Evolutionary conservation across 192 early-diverging fungal genomes (phyloP), one percentile per base, ranked within the genome.

Genomic region (Entomortierella chlamydospora): DNA sequence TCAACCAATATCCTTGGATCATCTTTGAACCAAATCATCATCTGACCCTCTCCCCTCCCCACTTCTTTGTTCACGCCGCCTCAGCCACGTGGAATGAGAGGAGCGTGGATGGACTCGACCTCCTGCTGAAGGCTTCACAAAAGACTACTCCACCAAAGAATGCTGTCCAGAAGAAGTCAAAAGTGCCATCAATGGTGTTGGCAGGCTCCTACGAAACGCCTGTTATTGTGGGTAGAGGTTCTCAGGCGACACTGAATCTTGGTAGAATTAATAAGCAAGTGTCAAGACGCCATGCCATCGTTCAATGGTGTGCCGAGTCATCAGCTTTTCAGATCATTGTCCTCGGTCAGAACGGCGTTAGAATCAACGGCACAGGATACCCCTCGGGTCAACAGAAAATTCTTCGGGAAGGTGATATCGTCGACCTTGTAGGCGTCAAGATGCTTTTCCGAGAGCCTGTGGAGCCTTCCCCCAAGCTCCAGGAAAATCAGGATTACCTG

Each of bases 361-460:
- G 66, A 20, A 73, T 88, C 34, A 85, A 88, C 42, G 71, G 82
- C 18, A 37, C 68, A 20, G 73, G 67, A 3, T 85, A 74, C 26
- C 62, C 78, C 12, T 78, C 83, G 17, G 72, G 83, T 15, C 77
- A 81, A 51, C 71, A 64, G 39, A 68, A 72, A 29, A 62, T 59
- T 25, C 71, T 88, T 23, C 41, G 54, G 4, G 65, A 68, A 28
- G 73, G 82, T 42, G 81, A 82, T 26, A 61, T 83, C 41, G 73
- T 88, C 20, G 84, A 88, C 45, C 64, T 88, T 41, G 73, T 88
- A 20, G 86, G 86, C 29, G 84, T 82, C 51, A 64, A 78, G n/a
- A 71, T 85, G 54, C 50, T 68, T 20, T 85, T 88, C 58, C 52
- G 66, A 20, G 17, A 56, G 5, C 86, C 85, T 33, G 50, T 59